phyloP scores from a whole-genome alignment of 768 basidiomycete genomes.

The Sporobolomyces roseus region DNA sequence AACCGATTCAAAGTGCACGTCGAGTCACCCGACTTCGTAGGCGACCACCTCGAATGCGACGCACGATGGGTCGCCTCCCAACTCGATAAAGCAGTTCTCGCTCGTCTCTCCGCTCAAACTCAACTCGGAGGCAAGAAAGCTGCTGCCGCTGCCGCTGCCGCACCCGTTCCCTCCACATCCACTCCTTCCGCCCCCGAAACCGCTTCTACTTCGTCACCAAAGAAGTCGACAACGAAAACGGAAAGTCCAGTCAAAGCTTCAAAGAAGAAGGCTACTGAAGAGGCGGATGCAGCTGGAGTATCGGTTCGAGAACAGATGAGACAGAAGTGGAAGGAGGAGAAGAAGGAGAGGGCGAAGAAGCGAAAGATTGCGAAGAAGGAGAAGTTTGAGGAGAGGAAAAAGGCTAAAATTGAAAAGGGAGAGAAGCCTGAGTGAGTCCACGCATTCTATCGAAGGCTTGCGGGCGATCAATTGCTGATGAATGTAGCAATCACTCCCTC shows the following conservation, averaged over 20 bases:
- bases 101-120: slow-evolving; percentile 27
- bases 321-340: slow-evolving; percentile 26
- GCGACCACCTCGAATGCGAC: slow-evolving; percentile 22
- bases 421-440: slow-evolving; percentile 16
- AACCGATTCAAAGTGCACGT: slow-evolving; percentile 33
- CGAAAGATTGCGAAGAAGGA: slow-evolving; percentile 4
- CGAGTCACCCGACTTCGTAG: slow-evolving; percentile 15
- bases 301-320: slow-evolving; percentile 31
- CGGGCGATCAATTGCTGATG: too few relatives aligned
- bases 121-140: slow-evolving; percentile 36
- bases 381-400: slow-evolving; percentile 6
- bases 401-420: slow-evolving; percentile 15
- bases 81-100: slow-evolving; percentile 33
- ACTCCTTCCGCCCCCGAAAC: background rate
- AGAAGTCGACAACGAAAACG: slow-evolving; percentile 3
- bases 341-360: slow-evolving; percentile 6
- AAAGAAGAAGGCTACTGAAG: slow-evolving; percentile 1
- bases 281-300: slow-evolving; percentile 7
- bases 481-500: too few relatives aligned
- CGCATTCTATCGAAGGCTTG: too few relatives aligned
- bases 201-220: background rate
- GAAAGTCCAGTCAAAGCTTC: background rate
- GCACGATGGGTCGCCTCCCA: slow-evolving; percentile 34
- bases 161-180: background rate
- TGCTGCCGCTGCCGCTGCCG: background rate